phyloP scores from a whole-genome alignment of 208 protist species.

The Jaenimonas drosophilae region DNA sequence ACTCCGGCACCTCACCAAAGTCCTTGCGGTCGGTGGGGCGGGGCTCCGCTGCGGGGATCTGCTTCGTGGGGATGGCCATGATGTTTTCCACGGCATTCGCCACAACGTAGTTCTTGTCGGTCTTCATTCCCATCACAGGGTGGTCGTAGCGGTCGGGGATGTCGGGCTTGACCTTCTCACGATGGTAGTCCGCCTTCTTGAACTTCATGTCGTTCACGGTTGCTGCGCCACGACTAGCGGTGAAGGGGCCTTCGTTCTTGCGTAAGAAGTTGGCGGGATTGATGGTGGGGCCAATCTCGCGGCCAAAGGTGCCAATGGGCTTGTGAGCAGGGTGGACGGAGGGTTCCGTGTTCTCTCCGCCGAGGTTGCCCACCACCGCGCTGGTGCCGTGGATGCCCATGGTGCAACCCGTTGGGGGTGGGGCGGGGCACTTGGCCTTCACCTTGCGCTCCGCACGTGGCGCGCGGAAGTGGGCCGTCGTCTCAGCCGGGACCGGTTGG shows the following conservation, averaged over 20 bases:
- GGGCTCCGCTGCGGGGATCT: conserved; percentile 23
- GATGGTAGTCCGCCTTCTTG: conserved; percentile 54
- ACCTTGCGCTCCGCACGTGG: conserved; percentile 14
- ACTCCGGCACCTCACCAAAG: conserved; percentile 87
- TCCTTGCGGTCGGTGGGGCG: conserved; percentile 57
- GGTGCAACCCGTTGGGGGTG: conserved; percentile 76
- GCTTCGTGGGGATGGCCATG: conserved; percentile 74
- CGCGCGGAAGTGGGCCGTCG: background rate
- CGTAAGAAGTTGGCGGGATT: conserved; percentile 56
- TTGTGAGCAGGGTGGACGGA: conserved; percentile 79
- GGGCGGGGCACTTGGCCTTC: conserved; percentile 23
- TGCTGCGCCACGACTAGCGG: conserved; percentile 63
- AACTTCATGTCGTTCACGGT: conserved; percentile 64
- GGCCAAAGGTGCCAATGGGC: conserved; percentile 68
- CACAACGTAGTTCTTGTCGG: conserved; percentile 92
- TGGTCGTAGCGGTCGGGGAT: conserved; percentile 71
- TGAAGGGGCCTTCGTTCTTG: conserved; percentile 69
- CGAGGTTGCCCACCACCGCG: conserved; percentile 68
- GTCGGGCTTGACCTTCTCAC: conserved; percentile 45
- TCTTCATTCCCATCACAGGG: conserved; percentile 89
- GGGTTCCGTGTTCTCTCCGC: conserved; percentile 60
- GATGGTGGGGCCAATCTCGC: conserved; percentile 44
- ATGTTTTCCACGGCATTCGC: conserved; percentile 92
- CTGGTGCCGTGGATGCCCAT: conserved; percentile 86
- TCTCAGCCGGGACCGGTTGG: conserved; percentile 2